A percentile compares a stretch with the other conserved stretches of the same genome.
These are phyloP conservation scores for Apocynum venetum DNA, from an alignment of 257 asterid species.

Conservation along the genomic window DNA sequence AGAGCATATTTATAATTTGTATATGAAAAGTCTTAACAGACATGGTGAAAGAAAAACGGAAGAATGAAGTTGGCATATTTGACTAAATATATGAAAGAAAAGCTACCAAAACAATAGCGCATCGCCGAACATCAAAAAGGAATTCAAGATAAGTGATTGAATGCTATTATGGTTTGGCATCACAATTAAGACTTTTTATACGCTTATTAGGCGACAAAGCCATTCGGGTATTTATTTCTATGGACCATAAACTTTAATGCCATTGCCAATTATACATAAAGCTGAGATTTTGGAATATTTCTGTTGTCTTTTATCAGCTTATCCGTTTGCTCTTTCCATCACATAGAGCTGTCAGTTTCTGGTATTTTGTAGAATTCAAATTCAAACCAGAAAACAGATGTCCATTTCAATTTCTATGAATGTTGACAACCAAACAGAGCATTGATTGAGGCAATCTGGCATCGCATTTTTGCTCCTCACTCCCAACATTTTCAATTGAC, in stretches of 20 bases:
- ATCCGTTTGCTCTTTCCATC: not conserved
- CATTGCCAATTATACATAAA: no score
- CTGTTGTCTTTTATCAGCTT: not conserved
- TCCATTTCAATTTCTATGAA: not conserved
- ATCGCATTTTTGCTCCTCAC: not conserved
- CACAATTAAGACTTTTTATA: not conserved
- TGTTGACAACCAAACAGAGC: not conserved
- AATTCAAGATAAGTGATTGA: no score
- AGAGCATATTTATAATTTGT: no score
- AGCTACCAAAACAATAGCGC: no score
- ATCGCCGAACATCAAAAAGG: no score
- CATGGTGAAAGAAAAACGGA: no score
- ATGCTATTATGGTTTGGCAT: not conserved
- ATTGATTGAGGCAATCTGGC: not conserved
- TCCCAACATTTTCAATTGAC: not conserved
- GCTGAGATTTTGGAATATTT: not conserved
- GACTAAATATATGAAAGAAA: no score
- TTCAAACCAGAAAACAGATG: conserved; percentile 2
- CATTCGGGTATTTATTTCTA: not conserved
- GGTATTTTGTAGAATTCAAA: not conserved
- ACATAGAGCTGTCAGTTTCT: not conserved
- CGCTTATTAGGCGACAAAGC: not conserved
- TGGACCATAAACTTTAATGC: not conserved
- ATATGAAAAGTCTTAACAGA: no score
- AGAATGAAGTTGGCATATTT: no score